Conservation (phyloP, 176 grass and related monocot species). For the Pontederia crassipes region DNA sequence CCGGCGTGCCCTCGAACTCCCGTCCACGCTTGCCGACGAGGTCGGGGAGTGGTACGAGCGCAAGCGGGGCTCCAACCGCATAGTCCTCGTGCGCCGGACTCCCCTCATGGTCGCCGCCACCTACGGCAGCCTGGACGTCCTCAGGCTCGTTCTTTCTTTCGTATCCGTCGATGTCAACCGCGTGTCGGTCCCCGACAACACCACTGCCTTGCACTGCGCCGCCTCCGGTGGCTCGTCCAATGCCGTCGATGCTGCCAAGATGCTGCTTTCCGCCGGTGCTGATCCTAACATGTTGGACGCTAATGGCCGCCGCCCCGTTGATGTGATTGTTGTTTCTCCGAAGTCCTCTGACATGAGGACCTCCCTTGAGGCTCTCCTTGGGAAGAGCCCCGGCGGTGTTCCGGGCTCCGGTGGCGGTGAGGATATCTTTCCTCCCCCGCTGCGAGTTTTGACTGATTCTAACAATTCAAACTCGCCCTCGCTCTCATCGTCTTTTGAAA, state of each 20-base stretch:
- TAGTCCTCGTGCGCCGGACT: conserved; percentile 34
- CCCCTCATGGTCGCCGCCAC: conserved; percentile 61
- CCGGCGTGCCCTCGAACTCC: conserved; percentile 20
- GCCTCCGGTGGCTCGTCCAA: conserved; percentile 33
- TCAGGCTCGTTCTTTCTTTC: conserved; percentile 25
- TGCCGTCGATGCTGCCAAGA: conserved; percentile 27
- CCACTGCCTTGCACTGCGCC: conserved; percentile 51
- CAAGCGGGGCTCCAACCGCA: conserved; percentile 17
- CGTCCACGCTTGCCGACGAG: conserved; percentile 34
- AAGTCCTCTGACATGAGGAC: neutral
- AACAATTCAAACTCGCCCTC: conserved; percentile 26
- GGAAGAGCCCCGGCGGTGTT: neutral
- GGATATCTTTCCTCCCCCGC: neutral
- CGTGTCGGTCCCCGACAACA: conserved; percentile 20
- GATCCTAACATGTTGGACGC: conserved; percentile 30
- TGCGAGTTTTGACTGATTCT: conserved; percentile 20
- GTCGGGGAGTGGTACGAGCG: conserved; percentile 45
- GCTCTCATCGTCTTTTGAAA: conserved; percentile 1
- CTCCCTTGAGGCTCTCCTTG: conserved; percentile 6
- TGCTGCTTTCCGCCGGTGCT: conserved; percentile 50
- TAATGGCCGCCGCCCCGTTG: conserved; percentile 51
- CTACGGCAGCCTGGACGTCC: conserved; percentile 46
- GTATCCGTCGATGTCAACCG: conserved; percentile 40
- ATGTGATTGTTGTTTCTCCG: conserved; percentile 8
- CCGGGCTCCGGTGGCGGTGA: neutral